A percentile compares a stretch with the other conserved stretches of the same genome.
Evolutionary conservation across 306 rosid species (phyloP).

Genomic region (Dryas alaskensis): DNA sequence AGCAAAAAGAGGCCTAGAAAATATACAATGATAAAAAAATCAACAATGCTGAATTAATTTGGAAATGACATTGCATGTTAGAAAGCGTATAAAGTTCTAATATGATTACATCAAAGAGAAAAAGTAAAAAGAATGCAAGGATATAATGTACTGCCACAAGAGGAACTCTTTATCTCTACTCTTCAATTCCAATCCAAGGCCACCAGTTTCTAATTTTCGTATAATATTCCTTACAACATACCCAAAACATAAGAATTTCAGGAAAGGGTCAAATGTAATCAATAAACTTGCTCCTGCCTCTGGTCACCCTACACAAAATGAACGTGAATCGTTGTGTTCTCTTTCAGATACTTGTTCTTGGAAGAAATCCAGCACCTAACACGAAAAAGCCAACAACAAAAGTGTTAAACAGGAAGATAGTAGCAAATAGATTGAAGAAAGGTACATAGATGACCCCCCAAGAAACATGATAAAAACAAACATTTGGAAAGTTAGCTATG

Average conservation of each 20-base stretch:
- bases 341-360: slow-evolving; percentile 2
- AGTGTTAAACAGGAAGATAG: not conserved
- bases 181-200: not conserved
- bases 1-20: not conserved
- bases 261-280: slow-evolving; percentile 18
- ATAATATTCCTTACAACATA: slow-evolving; percentile 14
- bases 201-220: not conserved
- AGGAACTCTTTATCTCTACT: slow-evolving; percentile 12
- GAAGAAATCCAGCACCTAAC: slow-evolving; percentile 30
- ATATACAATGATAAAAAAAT: not conserved
- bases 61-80: slow-evolving; percentile 16
- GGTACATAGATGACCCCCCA: not conserved
- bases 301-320: slow-evolving; percentile 24
- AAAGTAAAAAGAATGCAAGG: slow-evolving; percentile 3
- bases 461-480: not conserved
- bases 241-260: slow-evolving; percentile 13
- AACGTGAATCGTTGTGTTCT: not conserved
- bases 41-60: not conserved
- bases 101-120: slow-evolving; percentile 3
- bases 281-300: slow-evolving; percentile 5
- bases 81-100: not conserved
- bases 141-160: slow-evolving; percentile 1
- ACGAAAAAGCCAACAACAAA: not conserved
- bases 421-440: not conserved
- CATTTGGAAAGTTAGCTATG: not conserved